Conservation (phyloP, 768 basidiomycete genomes). For the Hygrophorus pudorinus region DNA sequence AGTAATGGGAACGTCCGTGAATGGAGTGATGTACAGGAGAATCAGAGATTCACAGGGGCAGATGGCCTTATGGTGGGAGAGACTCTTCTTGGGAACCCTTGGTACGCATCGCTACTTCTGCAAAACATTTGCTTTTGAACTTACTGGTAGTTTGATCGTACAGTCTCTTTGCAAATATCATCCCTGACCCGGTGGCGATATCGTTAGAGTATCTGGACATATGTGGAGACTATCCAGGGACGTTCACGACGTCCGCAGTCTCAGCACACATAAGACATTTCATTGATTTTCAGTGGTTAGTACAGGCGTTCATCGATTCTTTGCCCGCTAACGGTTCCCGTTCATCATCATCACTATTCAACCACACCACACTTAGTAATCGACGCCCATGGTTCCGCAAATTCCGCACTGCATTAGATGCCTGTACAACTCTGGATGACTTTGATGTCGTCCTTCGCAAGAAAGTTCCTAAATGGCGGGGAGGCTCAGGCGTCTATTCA, state of each 20-base stretch:
- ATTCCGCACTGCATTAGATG: constrained; percentile 37
- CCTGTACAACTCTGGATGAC: constrained; percentile 33
- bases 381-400: constrained; percentile 48
- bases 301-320: no score
- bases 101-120: constrained; percentile 30
- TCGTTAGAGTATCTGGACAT: constrained; percentile 61
- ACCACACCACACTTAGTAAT: constrained; percentile 21
- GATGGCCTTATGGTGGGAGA: constrained; percentile 80
- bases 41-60: constrained; percentile 46
- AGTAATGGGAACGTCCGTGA: constrained; percentile 73
- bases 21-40: constrained; percentile 45
- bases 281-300: constrained; percentile 59
- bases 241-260: constrained; percentile 37
- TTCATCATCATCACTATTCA: constrained; percentile 8
- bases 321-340: no score
- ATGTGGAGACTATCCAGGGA: constrained; percentile 42
- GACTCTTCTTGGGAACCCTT: constrained; percentile 64
- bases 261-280: constrained; percentile 62
- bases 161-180: constrained; percentile 46
- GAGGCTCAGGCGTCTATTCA: not conserved
- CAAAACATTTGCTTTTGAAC: not conserved
- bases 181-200: constrained; percentile 57
- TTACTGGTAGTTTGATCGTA: not conserved
- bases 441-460: constrained; percentile 31
- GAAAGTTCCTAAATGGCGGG: not conserved